A percentile compares a stretch with the other conserved stretches of the same genome.
phyloP scores from a whole-genome alignment of 208 protist genomes.

The Porcisia deanei region DNA sequence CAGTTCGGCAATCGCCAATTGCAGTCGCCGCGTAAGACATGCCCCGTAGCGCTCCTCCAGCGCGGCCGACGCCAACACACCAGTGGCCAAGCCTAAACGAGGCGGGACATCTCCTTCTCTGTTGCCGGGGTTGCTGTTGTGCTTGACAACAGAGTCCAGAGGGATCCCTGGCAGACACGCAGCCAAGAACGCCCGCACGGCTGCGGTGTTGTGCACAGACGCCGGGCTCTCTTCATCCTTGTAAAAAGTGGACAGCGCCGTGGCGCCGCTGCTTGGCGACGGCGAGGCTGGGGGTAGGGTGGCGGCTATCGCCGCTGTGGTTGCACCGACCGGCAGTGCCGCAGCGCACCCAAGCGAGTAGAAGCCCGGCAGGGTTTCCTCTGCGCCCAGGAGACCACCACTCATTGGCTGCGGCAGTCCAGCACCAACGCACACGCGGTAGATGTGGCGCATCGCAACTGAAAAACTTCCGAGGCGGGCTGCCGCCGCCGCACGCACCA shows the following conservation, averaged over 20 bases:
- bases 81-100: constrained; percentile 9
- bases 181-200: constrained; percentile 26
- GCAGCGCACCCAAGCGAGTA: constrained; percentile 29
- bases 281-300: background rate
- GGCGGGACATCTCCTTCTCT: background rate
- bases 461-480: constrained; percentile 51
- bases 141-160: constrained; percentile 7
- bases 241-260: constrained; percentile 13
- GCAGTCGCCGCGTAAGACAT: constrained; percentile 50
- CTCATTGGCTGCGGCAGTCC: constrained; percentile 43
- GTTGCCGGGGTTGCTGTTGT: constrained; percentile 4
- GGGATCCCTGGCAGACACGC: constrained; percentile 29
- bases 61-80: constrained; percentile 37
- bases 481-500: constrained; percentile 65
- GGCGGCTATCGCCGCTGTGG: background rate
- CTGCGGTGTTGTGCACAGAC: constrained; percentile 28
- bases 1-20: constrained; percentile 61
- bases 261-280: background rate
- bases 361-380: constrained; percentile 16
- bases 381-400: constrained; percentile 14
- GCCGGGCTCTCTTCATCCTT: constrained; percentile 26
- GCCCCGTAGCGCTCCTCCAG: constrained; percentile 48
- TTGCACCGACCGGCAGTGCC: background rate
- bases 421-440: constrained; percentile 54
- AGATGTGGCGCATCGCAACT: constrained; percentile 59